phyloP scores from a whole-genome alignment of 495 filamentous ascomycete genomes.

The Jackrogersella minutella region DNA sequence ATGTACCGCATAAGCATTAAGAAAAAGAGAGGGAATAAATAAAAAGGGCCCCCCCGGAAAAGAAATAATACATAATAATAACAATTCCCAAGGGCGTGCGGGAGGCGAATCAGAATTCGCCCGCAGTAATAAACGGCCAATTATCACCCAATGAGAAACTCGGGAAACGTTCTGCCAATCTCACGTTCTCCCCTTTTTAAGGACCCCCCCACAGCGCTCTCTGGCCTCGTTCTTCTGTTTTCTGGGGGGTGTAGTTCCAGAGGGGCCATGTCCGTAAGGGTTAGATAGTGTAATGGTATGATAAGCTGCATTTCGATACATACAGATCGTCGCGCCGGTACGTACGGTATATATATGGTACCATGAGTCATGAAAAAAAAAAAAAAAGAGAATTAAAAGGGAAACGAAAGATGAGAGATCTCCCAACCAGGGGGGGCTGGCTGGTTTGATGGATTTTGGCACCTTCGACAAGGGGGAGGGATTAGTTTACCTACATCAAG shows the following conservation, averaged over 20 bases:
- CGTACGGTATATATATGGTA: conserved; percentile 8
- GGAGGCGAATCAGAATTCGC: conserved; percentile 41
- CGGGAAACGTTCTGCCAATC: conserved; percentile 13
- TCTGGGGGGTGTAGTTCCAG: conserved; percentile 18
- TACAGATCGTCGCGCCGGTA: conserved; percentile 39
- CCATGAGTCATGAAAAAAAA: conserved; percentile 24
- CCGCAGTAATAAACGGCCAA: conserved; percentile 38
- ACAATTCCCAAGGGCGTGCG: conserved; percentile 16
- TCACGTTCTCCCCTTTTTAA: conserved; percentile 21
- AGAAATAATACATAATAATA: conserved; percentile 4
- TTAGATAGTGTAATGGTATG: conserved; percentile 40
- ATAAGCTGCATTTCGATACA: conserved; percentile 34
- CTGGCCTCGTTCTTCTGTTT: conserved; percentile 6
- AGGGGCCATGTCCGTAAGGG: conserved; percentile 7
- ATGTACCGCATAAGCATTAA: conserved; percentile 13
- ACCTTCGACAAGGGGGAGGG: conserved; percentile 7
- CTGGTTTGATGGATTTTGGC: neutral
- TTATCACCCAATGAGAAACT: conserved; percentile 29
- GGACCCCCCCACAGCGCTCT: conserved; percentile 23
- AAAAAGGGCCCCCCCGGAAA: too few relatives aligned
- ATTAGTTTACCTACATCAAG: neutral
- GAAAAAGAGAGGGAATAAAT: neutral
- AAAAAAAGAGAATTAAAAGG: neutral
- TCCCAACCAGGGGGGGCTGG: conserved; percentile 23
- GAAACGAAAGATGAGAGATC: too few relatives aligned